Conservation (phyloP, 495 filamentous ascomycete species). For the Neurospora sp. region DNA sequence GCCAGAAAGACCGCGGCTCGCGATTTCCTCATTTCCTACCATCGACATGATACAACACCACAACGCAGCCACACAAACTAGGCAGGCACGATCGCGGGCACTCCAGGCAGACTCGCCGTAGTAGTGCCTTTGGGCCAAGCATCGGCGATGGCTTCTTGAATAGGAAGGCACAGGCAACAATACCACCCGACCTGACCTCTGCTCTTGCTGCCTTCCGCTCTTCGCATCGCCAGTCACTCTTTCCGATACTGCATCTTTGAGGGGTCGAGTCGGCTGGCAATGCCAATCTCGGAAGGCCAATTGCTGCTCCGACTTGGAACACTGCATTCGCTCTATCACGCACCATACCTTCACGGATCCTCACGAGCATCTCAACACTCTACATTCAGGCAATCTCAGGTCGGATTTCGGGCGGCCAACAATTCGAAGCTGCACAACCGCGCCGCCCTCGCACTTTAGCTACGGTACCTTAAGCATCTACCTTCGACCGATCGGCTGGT, state of each 20-base stretch:
- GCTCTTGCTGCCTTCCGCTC: neutral
- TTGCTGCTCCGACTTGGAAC: neutral
- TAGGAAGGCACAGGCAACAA: neutral
- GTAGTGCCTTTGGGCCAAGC: neutral
- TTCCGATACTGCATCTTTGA: neutral
- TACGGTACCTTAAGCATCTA: neutral
- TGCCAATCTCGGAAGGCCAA: neutral
- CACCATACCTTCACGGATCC: neutral
- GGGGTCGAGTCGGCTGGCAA: neutral
- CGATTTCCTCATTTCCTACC: neutral
- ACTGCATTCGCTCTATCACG: neutral
- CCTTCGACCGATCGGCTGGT: neutral
- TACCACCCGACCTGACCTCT: neutral
- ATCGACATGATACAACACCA: neutral
- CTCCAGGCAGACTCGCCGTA: neutral
- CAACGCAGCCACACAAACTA: neutral
- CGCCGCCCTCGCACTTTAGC: neutral
- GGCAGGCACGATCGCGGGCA: neutral
- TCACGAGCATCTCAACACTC: neutral
- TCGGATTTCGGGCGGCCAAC: neutral
- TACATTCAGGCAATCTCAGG: neutral
- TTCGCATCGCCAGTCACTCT: neutral
- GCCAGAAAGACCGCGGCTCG: neutral
- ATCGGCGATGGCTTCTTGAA: neutral
- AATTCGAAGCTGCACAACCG: neutral